Evolutionary conservation across 228 moss, liverwort and hornwort species (phyloP).

Genomic region (Sphagnum magellanicum): DNA sequence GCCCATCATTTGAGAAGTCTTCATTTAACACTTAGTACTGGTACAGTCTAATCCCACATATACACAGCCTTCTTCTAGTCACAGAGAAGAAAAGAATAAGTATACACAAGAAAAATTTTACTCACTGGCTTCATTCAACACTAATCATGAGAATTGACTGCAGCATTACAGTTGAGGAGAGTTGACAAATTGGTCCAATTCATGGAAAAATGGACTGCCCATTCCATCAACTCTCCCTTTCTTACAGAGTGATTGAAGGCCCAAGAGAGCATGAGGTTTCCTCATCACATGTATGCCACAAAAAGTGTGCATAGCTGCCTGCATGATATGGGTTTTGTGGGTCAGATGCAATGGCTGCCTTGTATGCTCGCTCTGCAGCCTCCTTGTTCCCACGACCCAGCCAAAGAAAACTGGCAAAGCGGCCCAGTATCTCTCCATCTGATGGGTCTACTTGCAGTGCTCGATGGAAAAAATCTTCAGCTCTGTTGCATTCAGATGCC

Average conservation of each 20-base stretch:
- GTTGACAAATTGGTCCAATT: no score
- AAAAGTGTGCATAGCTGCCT: conserved; percentile 73
- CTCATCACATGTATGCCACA: conserved; percentile 70
- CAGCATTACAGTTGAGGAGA: no score
- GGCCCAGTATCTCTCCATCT: conserved; percentile 63
- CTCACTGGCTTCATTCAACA: no score
- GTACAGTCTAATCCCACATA: no score
- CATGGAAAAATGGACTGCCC: no score
- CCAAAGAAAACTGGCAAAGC: conserved; percentile 83
- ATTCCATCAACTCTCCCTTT: no score
- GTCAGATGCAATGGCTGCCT: conserved; percentile 56
- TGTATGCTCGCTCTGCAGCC: conserved; percentile 59
- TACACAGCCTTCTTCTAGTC: no score
- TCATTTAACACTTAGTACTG: no score
- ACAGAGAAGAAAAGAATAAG: no score
- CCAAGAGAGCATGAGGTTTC: conserved; percentile 10
- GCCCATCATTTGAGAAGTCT: no score
- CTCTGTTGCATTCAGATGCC: conserved; percentile 22
- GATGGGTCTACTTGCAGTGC: conserved; percentile 52
- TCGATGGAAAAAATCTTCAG: conserved; percentile 64
- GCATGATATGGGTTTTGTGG: conserved; percentile 65
- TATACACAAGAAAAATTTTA: no score
- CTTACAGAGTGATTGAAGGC: not conserved
- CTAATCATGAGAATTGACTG: no score
- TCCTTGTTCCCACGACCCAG: conserved; percentile 52